Percentiles rank a stretch among this genome's conserved stretches.
These are phyloP conservation scores for Tulasnella sp. DNA, from an alignment of 768 basidiomycete genomes.

Conservation along the genomic window DNA sequence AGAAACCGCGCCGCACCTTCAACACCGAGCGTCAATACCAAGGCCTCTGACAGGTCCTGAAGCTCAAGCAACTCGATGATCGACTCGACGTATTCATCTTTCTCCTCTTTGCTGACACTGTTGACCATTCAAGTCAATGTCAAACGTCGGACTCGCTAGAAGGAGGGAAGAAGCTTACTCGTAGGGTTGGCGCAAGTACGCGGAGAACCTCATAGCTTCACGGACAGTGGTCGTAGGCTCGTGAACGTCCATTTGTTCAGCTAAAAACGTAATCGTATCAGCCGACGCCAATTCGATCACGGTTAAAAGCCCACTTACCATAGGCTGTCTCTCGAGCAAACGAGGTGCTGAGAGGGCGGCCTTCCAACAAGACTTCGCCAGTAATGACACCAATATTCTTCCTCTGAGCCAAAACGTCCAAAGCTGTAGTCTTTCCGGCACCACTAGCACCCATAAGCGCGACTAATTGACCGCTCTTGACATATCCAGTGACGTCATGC, in stretches of 20 bases:
- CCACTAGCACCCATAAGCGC: constrained; percentile 41
- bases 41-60: constrained; percentile 29
- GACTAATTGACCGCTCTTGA: constrained; percentile 36
- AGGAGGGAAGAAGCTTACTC: constrained; percentile 20
- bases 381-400: constrained; percentile 38
- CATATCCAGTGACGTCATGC: constrained; percentile 33
- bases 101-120: constrained; percentile 26
- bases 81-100: constrained; percentile 36
- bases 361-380: constrained; percentile 36
- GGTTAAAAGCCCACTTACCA: constrained; percentile 28
- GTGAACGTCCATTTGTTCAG: constrained; percentile 43
- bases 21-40: background rate
- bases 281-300: constrained; percentile 23
- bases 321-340: constrained; percentile 30
- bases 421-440: constrained; percentile 36
- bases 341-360: constrained; percentile 18
- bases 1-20: background rate
- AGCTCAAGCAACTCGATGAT: constrained; percentile 40
- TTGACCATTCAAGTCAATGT: background rate
- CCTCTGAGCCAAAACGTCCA: constrained; percentile 28
- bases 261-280: constrained; percentile 33
- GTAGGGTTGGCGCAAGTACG: constrained; percentile 41
- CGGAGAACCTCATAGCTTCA: constrained; percentile 42
- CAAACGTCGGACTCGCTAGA: background rate
- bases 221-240: constrained; percentile 46